Base-by-base conservation (phyloP, 2,329 filamentous ascomycete genomes). In the Colletotrichum shisoi region DNA sequence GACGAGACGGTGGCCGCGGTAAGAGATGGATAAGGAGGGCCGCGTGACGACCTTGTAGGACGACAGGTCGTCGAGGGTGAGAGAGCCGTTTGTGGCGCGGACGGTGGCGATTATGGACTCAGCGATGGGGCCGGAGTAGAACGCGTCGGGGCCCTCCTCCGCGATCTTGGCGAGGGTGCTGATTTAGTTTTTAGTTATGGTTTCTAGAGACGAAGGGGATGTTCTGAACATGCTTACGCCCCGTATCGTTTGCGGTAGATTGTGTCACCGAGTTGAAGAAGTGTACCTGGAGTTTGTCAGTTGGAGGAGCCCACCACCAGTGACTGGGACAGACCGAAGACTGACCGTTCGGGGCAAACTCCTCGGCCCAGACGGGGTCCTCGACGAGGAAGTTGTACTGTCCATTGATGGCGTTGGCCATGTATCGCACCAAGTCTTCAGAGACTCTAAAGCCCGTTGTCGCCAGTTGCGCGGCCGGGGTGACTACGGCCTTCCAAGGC, bases 191-290 rank as follows among this genome's bases (percentile, higher is more conserved):
- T 48, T n/a, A 51, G 53, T 15, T n/a, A 15, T 8, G 31, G 13
- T 17, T 6, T 44, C 57, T 45, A 34, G 21, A 6, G 12, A 37
- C 6, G 42, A 37, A 17, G 27, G 39, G 31, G 21, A 12, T 3
- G 24, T 4, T 17, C 17, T 48, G 2, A 7, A 8, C 4, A 12
- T n/a, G 42, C 70, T 70, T 74, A 79, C 78, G 80, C 73, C 49
- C 92, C 93, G 74, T 94, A 96, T 64, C 94, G 86, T 73, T 89
- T 91, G 51, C 94, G 84, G 0, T 90, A 94, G 73, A 98, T 93
- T 0, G 79, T 89, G 56, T 96, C 92, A 19, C 92, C 92, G 3
- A 93, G 78, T 19, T 84, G 81, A 0, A 97, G 72, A 3, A 92
- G 81, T 0, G 84, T 89, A 3, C 93, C 81, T 82, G 42, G 5